A percentile compares a stretch with the other conserved stretches of the same genome.
Evolutionary conservation across 1,139 yeast genomes (phyloP).

Genomic region (Scheffersomyces illinoinensis): DNA sequence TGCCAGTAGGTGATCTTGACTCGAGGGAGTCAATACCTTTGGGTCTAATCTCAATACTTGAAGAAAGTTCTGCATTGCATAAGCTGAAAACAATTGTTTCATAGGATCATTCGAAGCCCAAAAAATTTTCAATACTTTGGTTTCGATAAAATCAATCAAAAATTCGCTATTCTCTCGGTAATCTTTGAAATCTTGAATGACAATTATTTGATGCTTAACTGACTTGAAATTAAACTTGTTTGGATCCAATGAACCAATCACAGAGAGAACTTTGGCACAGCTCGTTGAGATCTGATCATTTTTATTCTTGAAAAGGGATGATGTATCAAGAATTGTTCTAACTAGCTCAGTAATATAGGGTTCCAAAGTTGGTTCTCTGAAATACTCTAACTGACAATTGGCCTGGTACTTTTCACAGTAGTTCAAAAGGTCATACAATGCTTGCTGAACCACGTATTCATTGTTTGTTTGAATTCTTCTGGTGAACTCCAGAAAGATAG

Average conservation of each 20-base stretch:
- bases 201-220: slow-evolving; percentile 44
- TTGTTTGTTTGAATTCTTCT: slow-evolving; percentile 67
- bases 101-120: slow-evolving; percentile 90
- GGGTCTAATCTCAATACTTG: slow-evolving; percentile 60
- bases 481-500: slow-evolving; percentile 48
- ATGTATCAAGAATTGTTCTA: slow-evolving; percentile 57
- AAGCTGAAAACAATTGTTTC: slow-evolving; percentile 81
- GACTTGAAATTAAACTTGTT: slow-evolving; percentile 56
- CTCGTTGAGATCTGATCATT: slow-evolving; percentile 52
- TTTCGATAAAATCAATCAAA: slow-evolving; percentile 64
- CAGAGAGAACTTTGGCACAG: slow-evolving; percentile 71
- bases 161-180: slow-evolving; percentile 65
- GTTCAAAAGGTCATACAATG: slow-evolving; percentile 63
- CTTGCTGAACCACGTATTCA: slow-evolving; percentile 75
- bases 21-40: slow-evolving; percentile 28
- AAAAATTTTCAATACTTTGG: slow-evolving; percentile 72
- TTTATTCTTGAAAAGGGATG: slow-evolving; percentile 55
- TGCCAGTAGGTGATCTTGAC: slow-evolving; percentile 22
- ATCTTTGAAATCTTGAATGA: slow-evolving; percentile 62
- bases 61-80: slow-evolving; percentile 84
- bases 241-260: slow-evolving; percentile 78
- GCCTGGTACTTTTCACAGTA: slow-evolving; percentile 51
- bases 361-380: slow-evolving; percentile 30
- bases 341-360: slow-evolving; percentile 46
- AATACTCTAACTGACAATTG: slow-evolving; percentile 44